Evolutionary conservation across 2,329 filamentous ascomycete genomes (phyloP), one percentile per base, ranked within the genome.

Genomic region (Mycosphaerella sp.): DNA sequence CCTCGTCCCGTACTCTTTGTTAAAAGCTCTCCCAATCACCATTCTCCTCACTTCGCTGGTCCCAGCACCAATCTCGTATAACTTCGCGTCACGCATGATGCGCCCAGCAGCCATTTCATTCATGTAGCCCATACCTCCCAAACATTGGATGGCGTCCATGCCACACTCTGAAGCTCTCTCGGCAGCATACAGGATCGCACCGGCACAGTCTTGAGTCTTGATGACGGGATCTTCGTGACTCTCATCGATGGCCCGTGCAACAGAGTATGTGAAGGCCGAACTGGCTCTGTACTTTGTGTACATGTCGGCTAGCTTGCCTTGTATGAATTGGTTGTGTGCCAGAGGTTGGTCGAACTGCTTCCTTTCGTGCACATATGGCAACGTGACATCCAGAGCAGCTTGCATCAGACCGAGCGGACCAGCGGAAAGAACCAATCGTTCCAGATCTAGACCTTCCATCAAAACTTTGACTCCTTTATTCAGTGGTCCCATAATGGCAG

Each of bases 31-130:
- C 29, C 93, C 92, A 67, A 98, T 95, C 4, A 98, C 89, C 83
- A 97, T 95, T 60, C 91, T 80, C 61, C 93, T 79, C 48, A 98
- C 85, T 74, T 98, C 93, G 56, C 89, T 95, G 3, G 93, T 97
- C 5, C 93, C 93, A 4, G 93, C 93, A 1, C 93, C 93, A 69
- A 98, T 97, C 74, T 97, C 93, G 70, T 98, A 98, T 56, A 98
- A 71, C 69, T 86, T 86, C 3, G 83, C 83, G 72, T 86, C 83
- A 66, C 93, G 75, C 63, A 97, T 73, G 61, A 97, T 79, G 60
- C 92, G 78, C 21, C 91, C 95, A 0, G 89, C 91, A 0, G 89
- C 85, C 75, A 97, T 89, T 74, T 98, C 93, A 71, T 96, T 95
- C 63, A 95, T 83, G 68, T 97, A 97, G 1, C 92, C 92, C 82